Base-by-base conservation (phyloP, 2,329 filamentous ascomycete species). In the Aspergillus pseudonomiae region DNA sequence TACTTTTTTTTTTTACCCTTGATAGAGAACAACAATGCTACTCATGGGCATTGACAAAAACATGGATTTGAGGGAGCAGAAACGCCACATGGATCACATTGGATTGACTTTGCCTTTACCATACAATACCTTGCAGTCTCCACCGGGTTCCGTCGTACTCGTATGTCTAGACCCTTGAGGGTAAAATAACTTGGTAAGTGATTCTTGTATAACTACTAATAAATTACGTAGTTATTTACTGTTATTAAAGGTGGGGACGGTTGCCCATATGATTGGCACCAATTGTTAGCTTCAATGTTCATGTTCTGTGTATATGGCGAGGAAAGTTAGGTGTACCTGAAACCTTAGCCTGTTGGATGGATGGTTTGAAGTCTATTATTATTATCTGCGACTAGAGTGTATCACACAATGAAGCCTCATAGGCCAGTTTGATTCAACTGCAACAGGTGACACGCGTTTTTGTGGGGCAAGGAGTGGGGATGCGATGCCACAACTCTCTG, bases 361-460 rank as follows among this genome's bases (percentile, higher is more conserved):
- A 21, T 46, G 10, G 52, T 55, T 41, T 55, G 52, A 39, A 53
- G 55, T 52, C 60, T 56, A 64, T 59, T 46, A 59, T 57, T 28
- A 28, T 5, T 57, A 48, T 59, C 28, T 41, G 12, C 30, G 16
- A 48, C 52, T 39, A 46, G 50, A 36, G 48, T 60, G 63, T 61
- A 57, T 56, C 52, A 54, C 60, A 36, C n/a, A n/a, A 30, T 41
- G 34, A 59, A 32, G 12, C 62, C 21, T 58, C 34, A 60, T 57
- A 55, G 48, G 59, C 32, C 45, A 34, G 55, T 32, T 50, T 62
- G n/a, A 39, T 55, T 61, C 45, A 39, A 63, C 26, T 54, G 58
- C 32, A 50, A 34, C 24, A 55, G 58, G 69, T 74, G 74, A 76
- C 75, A 75, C 75, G 74, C 74, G 73, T 76, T 75, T 61, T 74